These are phyloP conservation scores for Lizonia empirigonia DNA, from an alignment of 2,329 filamentous ascomycete species.

Conservation along the genomic window DNA sequence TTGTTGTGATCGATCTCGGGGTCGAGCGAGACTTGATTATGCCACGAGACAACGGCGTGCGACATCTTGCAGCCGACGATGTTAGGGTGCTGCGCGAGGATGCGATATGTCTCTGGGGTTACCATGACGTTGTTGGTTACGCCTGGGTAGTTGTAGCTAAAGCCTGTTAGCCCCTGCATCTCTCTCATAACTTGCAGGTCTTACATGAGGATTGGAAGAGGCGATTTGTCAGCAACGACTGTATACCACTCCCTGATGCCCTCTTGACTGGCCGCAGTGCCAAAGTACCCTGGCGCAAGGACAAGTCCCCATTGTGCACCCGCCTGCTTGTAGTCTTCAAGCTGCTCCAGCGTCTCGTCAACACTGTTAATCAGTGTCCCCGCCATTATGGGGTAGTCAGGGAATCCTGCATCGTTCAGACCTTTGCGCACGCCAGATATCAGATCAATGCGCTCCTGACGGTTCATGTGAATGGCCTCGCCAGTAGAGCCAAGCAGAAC, in stretches of 20 bases:
- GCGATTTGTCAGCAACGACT: conserved; percentile 64
- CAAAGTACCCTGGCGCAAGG: conserved; percentile 70
- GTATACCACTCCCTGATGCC: conserved; percentile 67
- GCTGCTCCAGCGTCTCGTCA: conserved; percentile 64
- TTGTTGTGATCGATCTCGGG: conserved; percentile 63
- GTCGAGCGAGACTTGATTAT: conserved; percentile 64
- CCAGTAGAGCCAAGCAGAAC: conserved; percentile 69
- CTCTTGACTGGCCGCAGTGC: conserved; percentile 61
- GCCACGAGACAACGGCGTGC: conserved; percentile 69
- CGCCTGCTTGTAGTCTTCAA: conserved; percentile 61
- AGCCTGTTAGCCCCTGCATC: conserved; percentile 14
- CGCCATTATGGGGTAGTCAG: conserved; percentile 65
- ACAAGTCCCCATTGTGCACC: conserved; percentile 67
- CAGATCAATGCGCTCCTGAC: conserved; percentile 61
- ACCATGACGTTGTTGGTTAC: conserved; percentile 70
- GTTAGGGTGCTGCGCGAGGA: conserved; percentile 66
- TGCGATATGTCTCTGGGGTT: conserved; percentile 62
- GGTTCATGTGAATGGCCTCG: conserved; percentile 66
- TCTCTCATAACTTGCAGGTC: conserved; percentile 23
- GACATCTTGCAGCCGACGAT: conserved; percentile 74
- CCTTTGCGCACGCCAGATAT: conserved; percentile 62
- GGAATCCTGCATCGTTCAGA: conserved; percentile 61
- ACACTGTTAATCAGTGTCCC: conserved; percentile 67
- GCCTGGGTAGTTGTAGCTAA: conserved; percentile 68
- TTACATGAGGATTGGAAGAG: conserved; percentile 66